These are phyloP conservation scores for Chlorella ohadii DNA, from an alignment of 139 green algal genomes.

Conservation along the genomic window DNA sequence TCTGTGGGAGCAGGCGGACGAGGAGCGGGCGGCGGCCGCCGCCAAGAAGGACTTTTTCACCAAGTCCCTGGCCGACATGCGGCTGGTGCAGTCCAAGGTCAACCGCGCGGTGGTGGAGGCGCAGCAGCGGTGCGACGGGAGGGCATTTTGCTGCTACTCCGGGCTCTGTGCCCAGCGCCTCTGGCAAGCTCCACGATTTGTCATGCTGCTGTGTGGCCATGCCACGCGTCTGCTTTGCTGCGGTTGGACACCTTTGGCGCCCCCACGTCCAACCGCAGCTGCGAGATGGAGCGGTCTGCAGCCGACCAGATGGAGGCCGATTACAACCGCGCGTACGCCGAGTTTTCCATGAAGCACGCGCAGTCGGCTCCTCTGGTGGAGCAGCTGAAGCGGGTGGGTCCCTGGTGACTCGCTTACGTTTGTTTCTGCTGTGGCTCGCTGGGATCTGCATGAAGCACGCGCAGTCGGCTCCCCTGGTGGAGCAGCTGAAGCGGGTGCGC, in stretches of 20 bases:
- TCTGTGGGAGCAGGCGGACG: conserved; percentile 25
- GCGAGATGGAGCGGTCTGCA: conserved; percentile 45
- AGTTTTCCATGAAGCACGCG: conserved; percentile 43
- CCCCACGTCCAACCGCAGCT: not conserved
- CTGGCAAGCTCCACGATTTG: too few relatives aligned
- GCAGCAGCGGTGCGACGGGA: conserved; percentile 36
- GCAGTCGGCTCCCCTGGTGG: conserved; percentile 28
- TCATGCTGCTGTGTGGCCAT: too few relatives aligned
- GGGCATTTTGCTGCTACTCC: too few relatives aligned
- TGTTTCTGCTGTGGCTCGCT: too few relatives aligned
- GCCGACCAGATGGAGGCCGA: conserved; percentile 44
- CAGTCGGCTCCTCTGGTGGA: conserved; percentile 31
- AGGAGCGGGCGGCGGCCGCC: conserved; percentile 35
- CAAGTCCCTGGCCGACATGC: conserved; percentile 30
- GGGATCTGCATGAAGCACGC: conserved; percentile 44
- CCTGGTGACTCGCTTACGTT: too few relatives aligned
- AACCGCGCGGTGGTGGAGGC: conserved; percentile 40
- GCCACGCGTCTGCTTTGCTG: too few relatives aligned
- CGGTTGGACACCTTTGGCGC: too few relatives aligned
- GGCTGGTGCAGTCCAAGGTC: conserved; percentile 45
- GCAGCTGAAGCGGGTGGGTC: conserved; percentile 14
- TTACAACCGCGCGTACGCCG: conserved; percentile 45
- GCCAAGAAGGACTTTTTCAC: conserved; percentile 48
- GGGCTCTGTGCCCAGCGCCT: too few relatives aligned
- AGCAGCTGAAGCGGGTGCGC: conserved; percentile 21